Conservation (phyloP, 1,284 basidiomycete genomes). For the Malassezia furfur region DNA sequence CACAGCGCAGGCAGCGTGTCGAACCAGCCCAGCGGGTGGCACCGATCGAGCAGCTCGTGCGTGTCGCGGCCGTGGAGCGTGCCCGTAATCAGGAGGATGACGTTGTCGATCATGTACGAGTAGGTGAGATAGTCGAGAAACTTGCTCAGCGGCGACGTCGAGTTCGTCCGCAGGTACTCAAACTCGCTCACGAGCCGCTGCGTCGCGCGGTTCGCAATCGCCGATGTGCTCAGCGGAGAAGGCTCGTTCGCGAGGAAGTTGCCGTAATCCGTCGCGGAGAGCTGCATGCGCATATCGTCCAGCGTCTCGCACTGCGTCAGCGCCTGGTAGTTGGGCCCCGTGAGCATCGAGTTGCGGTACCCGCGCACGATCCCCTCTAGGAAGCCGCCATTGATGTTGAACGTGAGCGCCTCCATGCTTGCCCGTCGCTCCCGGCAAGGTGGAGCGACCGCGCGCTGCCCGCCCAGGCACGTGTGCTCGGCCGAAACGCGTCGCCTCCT, state of each 20-base stretch:
- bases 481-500: conserved; percentile 13
- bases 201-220: conserved; percentile 89
- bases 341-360: conserved; percentile 84
- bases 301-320: conserved; percentile 94
- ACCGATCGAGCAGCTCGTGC: conserved; percentile 87
- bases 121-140: conserved; percentile 99
- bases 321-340: conserved; percentile 79
- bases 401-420: conserved; percentile 41
- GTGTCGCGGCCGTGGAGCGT: conserved; percentile 95
- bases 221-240: conserved; percentile 84
- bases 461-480: conserved; percentile 13
- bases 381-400: conserved; percentile 43
- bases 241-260: conserved; percentile 97
- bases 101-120: conserved; percentile 99
- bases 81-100: conserved; percentile 91
- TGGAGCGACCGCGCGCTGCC: not conserved
- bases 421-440: not conserved
- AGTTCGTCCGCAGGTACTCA: conserved; percentile 83
- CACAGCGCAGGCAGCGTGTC: conserved; percentile 99
- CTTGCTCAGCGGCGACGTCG: conserved; percentile 77
- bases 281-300: conserved; percentile 63
- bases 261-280: conserved; percentile 93
- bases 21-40: conserved; percentile 92
- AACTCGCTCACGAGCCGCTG: conserved; percentile 92
- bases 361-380: conserved; percentile 77